A percentile compares a stretch with the other conserved stretches of the same genome.
Conservation (phyloP, 768 basidiomycete species). For the Agaricus sinodeliciosus region DNA sequence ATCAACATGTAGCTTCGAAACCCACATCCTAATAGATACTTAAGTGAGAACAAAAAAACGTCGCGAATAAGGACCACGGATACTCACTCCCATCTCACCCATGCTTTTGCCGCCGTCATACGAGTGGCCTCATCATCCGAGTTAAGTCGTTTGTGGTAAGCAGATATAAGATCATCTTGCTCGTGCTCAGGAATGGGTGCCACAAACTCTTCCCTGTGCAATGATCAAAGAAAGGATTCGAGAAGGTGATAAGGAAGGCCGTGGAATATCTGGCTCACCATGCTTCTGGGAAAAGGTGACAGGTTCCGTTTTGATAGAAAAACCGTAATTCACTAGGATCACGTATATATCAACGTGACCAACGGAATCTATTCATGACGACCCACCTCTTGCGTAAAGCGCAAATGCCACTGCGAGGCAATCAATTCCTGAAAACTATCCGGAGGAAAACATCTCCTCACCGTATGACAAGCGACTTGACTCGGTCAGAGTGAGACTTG, state of each 20-base stretch:
- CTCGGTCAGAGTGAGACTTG: conserved; percentile 74
- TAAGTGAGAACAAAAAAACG: neutral
- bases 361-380: neutral
- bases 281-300: conserved; percentile 81
- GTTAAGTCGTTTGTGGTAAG: conserved; percentile 78
- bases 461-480: conserved; percentile 75
- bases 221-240: neutral
- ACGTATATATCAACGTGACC: neutral
- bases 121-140: conserved; percentile 62
- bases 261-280: conserved; percentile 39
- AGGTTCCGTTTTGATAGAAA: conserved; percentile 87
- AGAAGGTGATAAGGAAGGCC: no score
- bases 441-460: conserved; percentile 19
- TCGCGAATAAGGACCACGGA: no score
- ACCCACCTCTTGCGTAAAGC: conserved; percentile 71
- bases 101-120: conserved; percentile 70
- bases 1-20: conserved; percentile 70
- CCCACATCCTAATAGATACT: conserved; percentile 58
- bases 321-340: conserved; percentile 68
- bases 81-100: conserved; percentile 90
- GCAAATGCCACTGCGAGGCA: conserved; percentile 71
- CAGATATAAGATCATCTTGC: conserved; percentile 69
- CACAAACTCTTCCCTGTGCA: conserved; percentile 72
- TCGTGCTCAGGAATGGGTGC: conserved; percentile 76
- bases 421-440: neutral